Conservation (phyloP, 2,329 filamentous ascomycete species). For the Salinomyces thailandicus region DNA sequence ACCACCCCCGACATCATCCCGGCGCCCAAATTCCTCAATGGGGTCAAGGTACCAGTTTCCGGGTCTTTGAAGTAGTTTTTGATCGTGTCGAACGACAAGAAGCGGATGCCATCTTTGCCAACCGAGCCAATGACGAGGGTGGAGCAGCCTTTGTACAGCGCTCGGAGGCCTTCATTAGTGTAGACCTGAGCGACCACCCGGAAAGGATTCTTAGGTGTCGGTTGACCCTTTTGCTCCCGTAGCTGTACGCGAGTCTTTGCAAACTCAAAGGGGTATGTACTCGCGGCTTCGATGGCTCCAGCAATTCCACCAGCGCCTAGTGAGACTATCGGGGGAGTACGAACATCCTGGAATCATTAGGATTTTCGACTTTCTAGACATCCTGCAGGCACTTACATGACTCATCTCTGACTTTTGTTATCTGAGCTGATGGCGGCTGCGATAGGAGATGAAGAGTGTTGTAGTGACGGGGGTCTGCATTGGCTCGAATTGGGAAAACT, state of each 20-base stretch:
- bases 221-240: slow-evolving; percentile 33
- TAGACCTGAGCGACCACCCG: slow-evolving; percentile 46
- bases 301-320: slow-evolving; percentile 27
- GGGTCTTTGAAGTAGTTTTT: slow-evolving; percentile 47
- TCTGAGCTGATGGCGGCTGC: too few relatives aligned
- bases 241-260: slow-evolving; percentile 56
- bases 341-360: slow-evolving; percentile 9
- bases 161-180: slow-evolving; percentile 44
- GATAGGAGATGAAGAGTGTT: neutral
- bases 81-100: slow-evolving; percentile 56
- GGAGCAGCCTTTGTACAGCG: slow-evolving; percentile 54
- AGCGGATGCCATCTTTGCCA: slow-evolving; percentile 55
- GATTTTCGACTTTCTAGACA: neutral
- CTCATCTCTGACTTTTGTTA: too few relatives aligned
- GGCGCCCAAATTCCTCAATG: slow-evolving; percentile 48
- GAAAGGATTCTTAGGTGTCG: slow-evolving; percentile 47
- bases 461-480: neutral
- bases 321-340: slow-evolving; percentile 25
- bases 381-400: slow-evolving; percentile 3
- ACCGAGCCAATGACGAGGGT: slow-evolving; percentile 51
- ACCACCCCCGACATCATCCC: slow-evolving; percentile 55
- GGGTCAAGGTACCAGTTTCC: slow-evolving; percentile 47
- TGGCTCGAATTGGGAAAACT: neutral
- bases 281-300: slow-evolving; percentile 23
- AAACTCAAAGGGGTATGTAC: slow-evolving; percentile 54